Evolutionary conservation across 169 alveolate species (phyloP).

Genomic region (Plasmodium knowlesi): DNA sequence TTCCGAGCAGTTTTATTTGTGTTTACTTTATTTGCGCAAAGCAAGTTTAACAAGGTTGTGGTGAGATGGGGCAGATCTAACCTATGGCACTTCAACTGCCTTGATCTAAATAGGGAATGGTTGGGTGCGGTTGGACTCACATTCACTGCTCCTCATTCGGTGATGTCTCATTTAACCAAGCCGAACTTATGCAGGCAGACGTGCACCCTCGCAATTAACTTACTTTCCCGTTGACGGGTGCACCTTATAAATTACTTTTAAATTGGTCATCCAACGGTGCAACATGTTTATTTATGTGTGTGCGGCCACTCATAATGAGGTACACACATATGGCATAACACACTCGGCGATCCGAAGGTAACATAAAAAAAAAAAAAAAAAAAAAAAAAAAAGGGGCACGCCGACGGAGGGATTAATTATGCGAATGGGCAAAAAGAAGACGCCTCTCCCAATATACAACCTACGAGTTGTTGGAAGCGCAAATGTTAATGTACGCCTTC

Average conservation of each 20-base stretch:
- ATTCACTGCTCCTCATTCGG: neutral
- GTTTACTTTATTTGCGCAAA: neutral
- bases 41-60: neutral
- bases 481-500: constrained; percentile 38
- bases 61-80: too few species aligned
- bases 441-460: neutral
- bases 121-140: neutral
- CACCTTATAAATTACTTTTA: neutral
- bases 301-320: neutral
- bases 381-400: neutral
- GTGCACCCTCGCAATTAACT: neutral
- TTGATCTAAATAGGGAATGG: too few species aligned
- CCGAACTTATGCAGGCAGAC: neutral
- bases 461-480: constrained; percentile 31
- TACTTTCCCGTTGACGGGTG: neutral
- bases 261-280: neutral
- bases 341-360: neutral
- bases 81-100: too few species aligned
- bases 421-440: neutral
- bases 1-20: neutral
- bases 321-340: too few species aligned
- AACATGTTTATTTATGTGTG: neutral
- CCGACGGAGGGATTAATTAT: neutral
- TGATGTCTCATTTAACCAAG: neutral
- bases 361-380: neutral